Percentiles rank a stretch among this genome's conserved stretches.
Evolutionary conservation across 1,284 basidiomycete genomes (phyloP).

Genomic region (Ustilago xerochloae): DNA sequence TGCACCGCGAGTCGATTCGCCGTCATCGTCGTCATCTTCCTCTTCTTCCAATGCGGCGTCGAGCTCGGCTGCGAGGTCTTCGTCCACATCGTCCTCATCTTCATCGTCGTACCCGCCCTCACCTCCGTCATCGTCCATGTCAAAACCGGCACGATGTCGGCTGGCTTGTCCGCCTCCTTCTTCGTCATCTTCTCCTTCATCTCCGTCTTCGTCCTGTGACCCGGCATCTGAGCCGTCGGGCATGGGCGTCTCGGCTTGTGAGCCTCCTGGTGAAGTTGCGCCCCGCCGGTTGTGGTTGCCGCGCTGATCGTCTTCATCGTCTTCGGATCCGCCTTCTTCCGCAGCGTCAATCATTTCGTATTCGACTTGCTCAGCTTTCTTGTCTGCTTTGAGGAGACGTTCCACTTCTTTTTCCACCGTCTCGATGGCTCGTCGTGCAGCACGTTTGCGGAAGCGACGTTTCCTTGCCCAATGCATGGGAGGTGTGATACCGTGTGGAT

Average conservation of each 20-base stretch:
- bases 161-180: constrained; percentile 36
- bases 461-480: constrained; percentile 91
- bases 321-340: constrained; percentile 61
- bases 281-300: constrained; percentile 48
- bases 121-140: constrained; percentile 70
- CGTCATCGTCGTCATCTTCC: constrained; percentile 74
- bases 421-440: constrained; percentile 91
- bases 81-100: constrained; percentile 75
- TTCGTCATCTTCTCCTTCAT: constrained; percentile 28
- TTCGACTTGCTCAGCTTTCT: constrained; percentile 78
- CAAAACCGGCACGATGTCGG: constrained; percentile 42
- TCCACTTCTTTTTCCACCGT: constrained; percentile 98
- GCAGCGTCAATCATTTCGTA: constrained; percentile 61
- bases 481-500: constrained; percentile 95
- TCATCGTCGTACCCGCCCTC: constrained; percentile 69
- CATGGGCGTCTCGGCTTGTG: constrained; percentile 39
- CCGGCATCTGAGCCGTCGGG: constrained; percentile 30
- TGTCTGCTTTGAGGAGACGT: constrained; percentile 85
- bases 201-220: constrained; percentile 40
- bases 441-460: constrained; percentile 88
- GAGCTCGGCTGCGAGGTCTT: constrained; percentile 69
- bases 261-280: constrained; percentile 42
- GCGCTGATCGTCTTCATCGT: constrained; percentile 43
- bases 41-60: constrained; percentile 70
- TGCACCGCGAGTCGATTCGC: constrained; percentile 69